phyloP scores from a whole-genome alignment of 345 rosid genomes.

The Erucastrum elatum region DNA sequence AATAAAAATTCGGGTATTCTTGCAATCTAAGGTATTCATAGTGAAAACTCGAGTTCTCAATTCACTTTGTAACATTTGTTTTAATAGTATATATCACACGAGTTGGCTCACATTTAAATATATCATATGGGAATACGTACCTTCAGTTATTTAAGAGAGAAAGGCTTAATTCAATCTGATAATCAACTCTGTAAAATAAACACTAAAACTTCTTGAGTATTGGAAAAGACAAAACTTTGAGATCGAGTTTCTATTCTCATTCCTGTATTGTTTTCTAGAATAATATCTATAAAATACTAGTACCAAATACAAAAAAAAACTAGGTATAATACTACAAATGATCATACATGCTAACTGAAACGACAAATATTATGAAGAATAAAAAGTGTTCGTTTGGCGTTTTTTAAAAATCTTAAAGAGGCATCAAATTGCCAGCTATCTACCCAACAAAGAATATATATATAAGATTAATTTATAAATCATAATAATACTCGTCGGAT shows the following conservation, averaged over 20 bases:
- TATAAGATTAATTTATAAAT: slow-evolving; percentile 12
- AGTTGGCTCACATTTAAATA: background rate
- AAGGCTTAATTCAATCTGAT: background rate
- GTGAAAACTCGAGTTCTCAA: background rate
- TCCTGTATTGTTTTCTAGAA: background rate
- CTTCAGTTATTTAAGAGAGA: background rate
- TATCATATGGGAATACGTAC: background rate
- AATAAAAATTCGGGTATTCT: background rate
- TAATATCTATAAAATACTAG: background rate
- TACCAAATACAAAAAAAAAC: background rate
- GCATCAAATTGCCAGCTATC: slow-evolving; percentile 41
- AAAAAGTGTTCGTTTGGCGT: slow-evolving; percentile 20
- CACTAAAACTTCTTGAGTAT: background rate
- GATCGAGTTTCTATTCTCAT: background rate
- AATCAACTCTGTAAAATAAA: background rate
- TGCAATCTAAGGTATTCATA: background rate
- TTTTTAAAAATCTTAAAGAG: background rate
- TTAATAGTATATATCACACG: background rate
- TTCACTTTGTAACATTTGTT: background rate
- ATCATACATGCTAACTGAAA: slow-evolving; percentile 36
- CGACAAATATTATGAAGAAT: slow-evolving; percentile 30
- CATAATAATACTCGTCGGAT: slow-evolving; percentile 21
- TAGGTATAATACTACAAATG: slow-evolving; percentile 1
- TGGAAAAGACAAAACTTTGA: background rate
- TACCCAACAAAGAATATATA: slow-evolving; percentile 33